Base-by-base conservation (phyloP, 129 eudicot species). In the Centrapalus pauciflorus region DNA sequence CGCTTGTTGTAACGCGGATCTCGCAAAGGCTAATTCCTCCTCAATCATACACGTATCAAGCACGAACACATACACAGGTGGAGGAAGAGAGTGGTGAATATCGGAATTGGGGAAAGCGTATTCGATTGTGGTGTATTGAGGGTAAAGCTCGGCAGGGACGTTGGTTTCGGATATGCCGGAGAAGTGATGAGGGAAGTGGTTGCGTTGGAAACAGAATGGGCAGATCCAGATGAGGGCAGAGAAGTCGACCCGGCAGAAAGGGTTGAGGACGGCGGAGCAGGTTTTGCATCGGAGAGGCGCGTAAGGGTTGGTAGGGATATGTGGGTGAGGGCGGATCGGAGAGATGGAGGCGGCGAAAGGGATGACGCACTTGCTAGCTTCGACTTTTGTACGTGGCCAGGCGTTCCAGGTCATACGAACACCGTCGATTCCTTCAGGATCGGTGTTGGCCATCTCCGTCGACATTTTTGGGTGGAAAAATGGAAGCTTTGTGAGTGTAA, bases 171-270 rank as follows among this genome's bases (percentile, higher is more conserved):
- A 87, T 9, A 91, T 79, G 30, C 83, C 76, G 11, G 90, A 59
- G 64, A 88, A 85, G 45, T 85, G 89, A n/a, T 84, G 96, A 2
- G 96, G 98, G 56, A 92, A 92, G 46, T 88, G 90, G 38, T 88
- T 92, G 0, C 96, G 81, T 37, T 87, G 96, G 38, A 74, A 85
- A 57, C 98, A 92, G 41, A 92, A 92, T 0, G 95, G 90, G 66
- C 98, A 92, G 98, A 88, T 92, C 98, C 98, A 92, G 56, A 92
- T 85, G 13, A 65, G 80, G 58, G 96, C 96, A 2, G 83, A 55
- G 81, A 81, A 88, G 60, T 88, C 98, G 29, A 88, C 90, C 5
- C 87, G 86, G 61, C 82, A 78, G 11, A 73, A 85, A 1, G 94
- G 94, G 70, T 88, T 92, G 54, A 92, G 75, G 11, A 82, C 64